Evolutionary conservation across 2,329 filamentous ascomycete genomes (phyloP).

Genomic region (Aureobasidium zeae): DNA sequence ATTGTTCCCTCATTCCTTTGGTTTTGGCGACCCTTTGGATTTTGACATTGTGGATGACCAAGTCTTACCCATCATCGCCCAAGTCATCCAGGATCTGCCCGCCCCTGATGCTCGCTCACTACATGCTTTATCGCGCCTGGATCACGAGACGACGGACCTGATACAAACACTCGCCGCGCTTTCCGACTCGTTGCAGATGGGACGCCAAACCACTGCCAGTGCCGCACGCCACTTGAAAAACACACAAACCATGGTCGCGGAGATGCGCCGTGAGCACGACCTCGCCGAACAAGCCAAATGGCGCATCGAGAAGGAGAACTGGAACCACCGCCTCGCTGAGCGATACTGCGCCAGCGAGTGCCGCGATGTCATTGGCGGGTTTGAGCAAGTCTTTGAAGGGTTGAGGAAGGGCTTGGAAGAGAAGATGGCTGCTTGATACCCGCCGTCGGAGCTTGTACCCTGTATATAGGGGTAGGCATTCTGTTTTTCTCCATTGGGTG

Average conservation of each 20-base stretch:
- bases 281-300: constrained; percentile 69
- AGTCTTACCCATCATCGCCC: constrained; percentile 53
- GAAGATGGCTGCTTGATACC: constrained; percentile 10
- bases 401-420: constrained; percentile 47
- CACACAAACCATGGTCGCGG: constrained; percentile 74
- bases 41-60: constrained; percentile 58
- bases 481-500: neutral
- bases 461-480: constrained; percentile 2
- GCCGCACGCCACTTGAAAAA: constrained; percentile 71
- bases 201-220: constrained; percentile 73
- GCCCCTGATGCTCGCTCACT: constrained; percentile 55
- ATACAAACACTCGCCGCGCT: constrained; percentile 75
- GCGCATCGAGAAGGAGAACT: constrained; percentile 77
- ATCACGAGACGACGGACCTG: constrained; percentile 58
- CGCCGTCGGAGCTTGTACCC: neutral
- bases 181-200: constrained; percentile 89
- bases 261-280: constrained; percentile 76
- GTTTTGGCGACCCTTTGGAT: constrained; percentile 53
- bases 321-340: constrained; percentile 65
- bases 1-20: constrained; percentile 60
- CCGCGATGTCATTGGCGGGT: constrained; percentile 79
- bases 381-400: constrained; percentile 79
- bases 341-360: constrained; percentile 79
- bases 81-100: constrained; percentile 58
- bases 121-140: constrained; percentile 57